phyloP scores from a whole-genome alignment of 1,139 yeast genomes.

The Suhomyces bolitotheri region DNA sequence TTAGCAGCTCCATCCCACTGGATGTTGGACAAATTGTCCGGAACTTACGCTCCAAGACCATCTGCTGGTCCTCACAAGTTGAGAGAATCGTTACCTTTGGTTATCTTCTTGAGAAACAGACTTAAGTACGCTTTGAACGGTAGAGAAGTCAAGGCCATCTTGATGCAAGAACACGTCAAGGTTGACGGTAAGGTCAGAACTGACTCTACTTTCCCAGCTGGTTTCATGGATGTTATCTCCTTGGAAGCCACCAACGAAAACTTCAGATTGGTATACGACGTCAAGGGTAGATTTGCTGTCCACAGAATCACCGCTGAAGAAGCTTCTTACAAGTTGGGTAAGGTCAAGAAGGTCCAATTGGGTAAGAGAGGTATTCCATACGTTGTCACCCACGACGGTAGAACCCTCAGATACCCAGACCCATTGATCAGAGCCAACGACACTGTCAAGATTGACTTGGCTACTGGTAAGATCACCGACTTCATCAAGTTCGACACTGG shows the following conservation, averaged over 20 bases:
- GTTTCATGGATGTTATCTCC: constrained; percentile 98
- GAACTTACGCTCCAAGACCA: constrained; percentile 99
- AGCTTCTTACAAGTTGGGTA: constrained; percentile 96
- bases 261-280: constrained; percentile 98
- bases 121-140: constrained; percentile 99
- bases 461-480: constrained; percentile 90
- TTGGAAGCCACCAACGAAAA: constrained; percentile 98
- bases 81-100: constrained; percentile 98
- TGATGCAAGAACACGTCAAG: constrained; percentile 98
- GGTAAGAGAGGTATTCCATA: constrained; percentile 98
- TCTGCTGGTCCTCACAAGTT: constrained; percentile 99
- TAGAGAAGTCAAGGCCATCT: constrained; percentile 98
- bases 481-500: constrained; percentile 95
- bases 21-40: constrained; percentile 99
- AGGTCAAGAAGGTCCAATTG: constrained; percentile 95
- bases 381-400: constrained; percentile 98
- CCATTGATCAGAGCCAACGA: constrained; percentile 95
- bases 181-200: constrained; percentile 99
- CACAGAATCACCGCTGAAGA: constrained; percentile 99
- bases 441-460: constrained; percentile 94
- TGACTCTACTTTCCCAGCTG: constrained; percentile 97
- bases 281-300: constrained; percentile 98
- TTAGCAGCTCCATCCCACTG: constrained; percentile 99
- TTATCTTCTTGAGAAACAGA: constrained; percentile 98
- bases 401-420: constrained; percentile 99